A percentile compares a stretch with the other conserved stretches of the same genome.
These are phyloP conservation scores for Stagonosporopsis cucurbitacearum DNA, from an alignment of 2,329 filamentous ascomycete species.

Conservation along the genomic window DNA sequence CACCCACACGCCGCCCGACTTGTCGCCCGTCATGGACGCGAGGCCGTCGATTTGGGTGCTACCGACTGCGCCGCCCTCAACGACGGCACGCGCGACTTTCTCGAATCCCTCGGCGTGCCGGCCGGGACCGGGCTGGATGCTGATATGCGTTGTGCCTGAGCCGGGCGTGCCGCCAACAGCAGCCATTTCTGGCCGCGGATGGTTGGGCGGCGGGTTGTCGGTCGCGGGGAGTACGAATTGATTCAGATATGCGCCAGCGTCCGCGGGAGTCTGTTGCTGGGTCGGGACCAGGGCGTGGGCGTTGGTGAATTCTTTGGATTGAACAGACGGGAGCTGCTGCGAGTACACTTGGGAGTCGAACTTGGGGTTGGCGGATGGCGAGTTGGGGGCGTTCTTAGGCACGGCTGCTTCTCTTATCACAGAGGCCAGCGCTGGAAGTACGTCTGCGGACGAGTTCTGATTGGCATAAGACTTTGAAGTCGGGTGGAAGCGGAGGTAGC, in stretches of 20 bases:
- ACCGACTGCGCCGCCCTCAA: conserved; percentile 41
- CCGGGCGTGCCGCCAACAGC: conserved; percentile 45
- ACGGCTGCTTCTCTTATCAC: conserved; percentile 45
- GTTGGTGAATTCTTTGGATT: conserved; percentile 23
- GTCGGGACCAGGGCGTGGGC: conserved; percentile 23
- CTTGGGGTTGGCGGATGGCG: conserved; percentile 33
- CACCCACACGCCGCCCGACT: conserved; percentile 44
- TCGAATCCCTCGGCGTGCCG: conserved; percentile 26
- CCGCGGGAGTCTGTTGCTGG: conserved; percentile 41
- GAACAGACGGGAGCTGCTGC: conserved; percentile 34
- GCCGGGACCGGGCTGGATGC: conserved; percentile 33
- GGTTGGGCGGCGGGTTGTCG: conserved; percentile 41
- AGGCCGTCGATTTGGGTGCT: conserved; percentile 44
- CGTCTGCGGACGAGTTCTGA: conserved; percentile 34
- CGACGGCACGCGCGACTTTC: conserved; percentile 44
- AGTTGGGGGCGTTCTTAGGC: conserved; percentile 38
- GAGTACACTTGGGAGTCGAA: conserved; percentile 32
- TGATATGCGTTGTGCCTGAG: conserved; percentile 39
- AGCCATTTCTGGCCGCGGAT: conserved; percentile 44
- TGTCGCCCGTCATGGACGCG: conserved; percentile 43
- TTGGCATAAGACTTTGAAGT: conserved; percentile 21
- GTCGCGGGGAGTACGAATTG: conserved; percentile 47
- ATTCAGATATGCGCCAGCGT: conserved; percentile 44
- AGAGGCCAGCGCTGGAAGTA: conserved; percentile 45
- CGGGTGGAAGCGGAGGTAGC: conserved; percentile 40